Evolutionary conservation across 2,329 filamentous ascomycete genomes (phyloP).

Genomic region (Zymoseptoria crescenta): DNA sequence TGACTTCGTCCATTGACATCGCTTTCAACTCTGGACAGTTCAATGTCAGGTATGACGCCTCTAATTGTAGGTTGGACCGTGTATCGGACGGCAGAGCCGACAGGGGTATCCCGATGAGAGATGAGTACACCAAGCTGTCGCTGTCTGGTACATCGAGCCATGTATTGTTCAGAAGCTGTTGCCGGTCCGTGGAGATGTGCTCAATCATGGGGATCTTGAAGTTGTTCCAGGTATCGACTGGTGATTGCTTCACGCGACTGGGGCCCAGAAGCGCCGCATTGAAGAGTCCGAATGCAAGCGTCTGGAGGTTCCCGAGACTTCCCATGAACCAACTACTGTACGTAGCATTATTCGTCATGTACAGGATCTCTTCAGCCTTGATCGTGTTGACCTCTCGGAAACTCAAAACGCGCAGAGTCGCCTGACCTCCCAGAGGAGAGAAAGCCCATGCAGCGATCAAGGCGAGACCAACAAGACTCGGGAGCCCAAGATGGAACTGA

Average conservation of each 20-base stretch:
- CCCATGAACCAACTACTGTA: background rate
- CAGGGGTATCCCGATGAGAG: constrained; percentile 1
- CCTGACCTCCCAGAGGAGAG: constrained; percentile 4
- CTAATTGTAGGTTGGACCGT: background rate
- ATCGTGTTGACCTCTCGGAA: background rate
- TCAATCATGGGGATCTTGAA: constrained; percentile 2
- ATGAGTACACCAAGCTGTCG: constrained; percentile 2
- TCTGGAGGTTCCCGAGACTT: background rate
- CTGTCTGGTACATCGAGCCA: constrained; percentile 1
- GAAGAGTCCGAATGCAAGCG: background rate
- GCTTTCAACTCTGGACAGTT: background rate
- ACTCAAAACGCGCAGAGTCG: constrained; percentile 1
- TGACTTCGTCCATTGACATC: background rate
- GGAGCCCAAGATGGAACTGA: background rate
- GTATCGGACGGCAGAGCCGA: background rate
- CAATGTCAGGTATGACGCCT: constrained; percentile 1
- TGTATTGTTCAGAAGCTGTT: background rate
- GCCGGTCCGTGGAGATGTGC: background rate
- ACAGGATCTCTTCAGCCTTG: background rate
- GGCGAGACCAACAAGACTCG: background rate
- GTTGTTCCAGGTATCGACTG: constrained; percentile 3
- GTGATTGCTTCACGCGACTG: background rate
- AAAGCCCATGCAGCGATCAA: constrained; percentile 1
- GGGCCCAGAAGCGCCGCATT: constrained; percentile 3
- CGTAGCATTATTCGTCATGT: background rate